Conservation (phyloP, 768 basidiomycete species). For the Boletus vinaceobasis region DNA sequence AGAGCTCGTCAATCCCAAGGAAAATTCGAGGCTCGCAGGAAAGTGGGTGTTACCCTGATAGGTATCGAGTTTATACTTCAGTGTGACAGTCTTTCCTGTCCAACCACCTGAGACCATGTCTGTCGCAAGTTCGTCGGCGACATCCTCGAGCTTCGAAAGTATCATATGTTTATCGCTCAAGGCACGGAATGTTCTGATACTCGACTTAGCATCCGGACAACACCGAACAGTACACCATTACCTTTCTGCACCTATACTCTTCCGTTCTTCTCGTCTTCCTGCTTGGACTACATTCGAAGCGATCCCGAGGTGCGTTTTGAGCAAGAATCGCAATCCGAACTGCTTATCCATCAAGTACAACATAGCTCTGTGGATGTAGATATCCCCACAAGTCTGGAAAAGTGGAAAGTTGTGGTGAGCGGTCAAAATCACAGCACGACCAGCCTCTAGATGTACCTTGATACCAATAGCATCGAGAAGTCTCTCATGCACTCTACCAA, state of each 20-base stretch:
- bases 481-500: slow-evolving; percentile 88
- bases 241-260: slow-evolving; percentile 92
- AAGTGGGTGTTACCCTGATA: slow-evolving; percentile 58
- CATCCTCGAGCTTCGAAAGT: slow-evolving; percentile 71
- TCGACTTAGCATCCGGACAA: neutral
- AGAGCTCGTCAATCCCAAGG: slow-evolving; percentile 5
- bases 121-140: slow-evolving; percentile 75
- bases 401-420: neutral
- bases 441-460: slow-evolving; percentile 42
- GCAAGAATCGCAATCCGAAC: slow-evolving; percentile 72
- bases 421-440: neutral
- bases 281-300: slow-evolving; percentile 80
- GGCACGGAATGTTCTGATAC: slow-evolving; percentile 68
- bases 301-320: slow-evolving; percentile 82
- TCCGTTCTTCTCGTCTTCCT: slow-evolving; percentile 73
- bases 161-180: slow-evolving; percentile 64
- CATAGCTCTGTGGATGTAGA: slow-evolving; percentile 68
- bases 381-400: slow-evolving; percentile 82
- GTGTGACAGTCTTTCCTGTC: slow-evolving; percentile 83
- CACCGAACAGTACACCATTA: slow-evolving; percentile 23
- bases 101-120: slow-evolving; percentile 81
- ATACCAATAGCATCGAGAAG: slow-evolving; percentile 84
- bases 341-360: slow-evolving; percentile 85
- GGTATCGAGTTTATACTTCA: slow-evolving; percentile 91
- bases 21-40: neutral